Evolutionary conservation across 164 flowering plant genomes (phyloP).

Genomic region (Vitis riparia): DNA sequence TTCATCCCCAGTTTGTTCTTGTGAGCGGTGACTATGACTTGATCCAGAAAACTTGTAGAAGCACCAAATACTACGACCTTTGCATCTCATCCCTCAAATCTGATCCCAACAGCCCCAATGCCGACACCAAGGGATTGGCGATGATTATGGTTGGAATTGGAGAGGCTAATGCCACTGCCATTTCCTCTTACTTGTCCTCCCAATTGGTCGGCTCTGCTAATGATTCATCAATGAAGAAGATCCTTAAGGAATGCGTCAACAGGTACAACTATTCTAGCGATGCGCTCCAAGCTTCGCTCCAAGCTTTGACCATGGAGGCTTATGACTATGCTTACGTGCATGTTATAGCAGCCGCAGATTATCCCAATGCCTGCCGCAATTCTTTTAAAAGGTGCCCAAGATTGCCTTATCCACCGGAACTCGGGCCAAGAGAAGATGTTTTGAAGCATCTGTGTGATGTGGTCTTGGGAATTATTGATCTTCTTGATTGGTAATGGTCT

Average conservation of each 20-base stretch:
- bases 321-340: conserved; percentile 67
- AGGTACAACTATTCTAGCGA: conserved; percentile 48
- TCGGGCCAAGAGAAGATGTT: conserved; percentile 48
- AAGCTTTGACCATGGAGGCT: conserved; percentile 39
- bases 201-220: conserved; percentile 20
- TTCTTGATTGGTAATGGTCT: conserved; percentile 28
- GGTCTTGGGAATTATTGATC: conserved; percentile 53
- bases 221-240: conserved; percentile 30
- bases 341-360: conserved; percentile 65
- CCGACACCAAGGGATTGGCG: conserved; percentile 65
- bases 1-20: neutral
- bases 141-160: conserved; percentile 48
- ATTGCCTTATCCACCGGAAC: conserved; percentile 51
- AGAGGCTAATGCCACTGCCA: conserved; percentile 45
- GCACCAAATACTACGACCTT: conserved; percentile 53
- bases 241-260: conserved; percentile 55
- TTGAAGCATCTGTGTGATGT: conserved; percentile 69
- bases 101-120: conserved; percentile 41
- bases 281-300: conserved; percentile 42
- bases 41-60: conserved; percentile 56
- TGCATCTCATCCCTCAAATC: conserved; percentile 63
- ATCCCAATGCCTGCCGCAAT: conserved; percentile 65
- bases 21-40: conserved; percentile 23
- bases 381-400: conserved; percentile 44
- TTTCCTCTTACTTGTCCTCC: conserved; percentile 46